Evolutionary conservation across 1,139 yeast genomes (phyloP).

Genomic region (Candida tetrigidarum): DNA sequence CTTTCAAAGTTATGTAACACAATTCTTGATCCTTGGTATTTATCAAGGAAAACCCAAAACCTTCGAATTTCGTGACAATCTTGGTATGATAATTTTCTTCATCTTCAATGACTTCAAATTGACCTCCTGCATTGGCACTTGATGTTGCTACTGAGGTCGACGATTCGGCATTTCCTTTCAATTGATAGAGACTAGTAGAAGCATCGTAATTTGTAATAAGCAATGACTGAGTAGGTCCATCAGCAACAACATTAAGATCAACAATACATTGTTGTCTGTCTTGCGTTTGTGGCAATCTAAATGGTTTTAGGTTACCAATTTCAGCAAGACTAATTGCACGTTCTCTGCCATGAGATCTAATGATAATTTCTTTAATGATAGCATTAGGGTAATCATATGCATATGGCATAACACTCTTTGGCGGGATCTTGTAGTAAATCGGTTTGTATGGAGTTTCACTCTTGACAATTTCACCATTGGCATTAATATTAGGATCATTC

Average conservation of each 20-base stretch:
- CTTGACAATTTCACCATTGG: conserved; percentile 64
- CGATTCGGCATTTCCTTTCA: conserved; percentile 30
- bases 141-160: conserved; percentile 28
- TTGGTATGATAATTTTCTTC: conserved; percentile 72
- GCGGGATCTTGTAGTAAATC: conserved; percentile 77
- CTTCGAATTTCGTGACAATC: conserved; percentile 73
- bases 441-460: conserved; percentile 64
- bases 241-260: conserved; percentile 92
- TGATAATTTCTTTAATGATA: conserved; percentile 73
- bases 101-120: conserved; percentile 67
- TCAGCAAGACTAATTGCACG: conserved; percentile 86
- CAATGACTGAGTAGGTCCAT: conserved; percentile 92
- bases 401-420: conserved; percentile 96
- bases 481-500: conserved; percentile 78
- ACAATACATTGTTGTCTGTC: conserved; percentile 56
- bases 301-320: conserved; percentile 88
- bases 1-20: conserved; percentile 79
- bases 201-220: conserved; percentile 86
- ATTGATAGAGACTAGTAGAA: conserved; percentile 71
- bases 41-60: conserved; percentile 86
- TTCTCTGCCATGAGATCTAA: conserved; percentile 74
- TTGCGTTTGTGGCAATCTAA: conserved; percentile 66
- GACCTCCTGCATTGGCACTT: conserved; percentile 35
- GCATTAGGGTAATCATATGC: conserved; percentile 99
- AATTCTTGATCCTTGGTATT: conserved; percentile 75